Conservation (phyloP, 352 stramenopile genomes). For the Phytopythium boreale region DNA sequence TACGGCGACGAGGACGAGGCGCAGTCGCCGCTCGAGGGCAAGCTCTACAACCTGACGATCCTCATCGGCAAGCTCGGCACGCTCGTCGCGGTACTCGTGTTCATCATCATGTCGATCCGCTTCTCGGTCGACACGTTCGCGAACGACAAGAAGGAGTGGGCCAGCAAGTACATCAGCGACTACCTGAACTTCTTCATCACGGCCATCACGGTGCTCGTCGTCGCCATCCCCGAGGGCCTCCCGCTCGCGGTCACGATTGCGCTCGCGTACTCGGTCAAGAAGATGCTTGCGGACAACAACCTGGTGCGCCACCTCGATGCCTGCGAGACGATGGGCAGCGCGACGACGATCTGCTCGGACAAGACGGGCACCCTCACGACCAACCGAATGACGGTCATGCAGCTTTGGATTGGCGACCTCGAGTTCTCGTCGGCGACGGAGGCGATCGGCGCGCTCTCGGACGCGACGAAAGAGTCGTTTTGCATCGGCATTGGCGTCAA, state of each 20-base stretch:
- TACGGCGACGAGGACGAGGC: slow-evolving; percentile 47
- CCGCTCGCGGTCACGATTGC: slow-evolving; percentile 96
- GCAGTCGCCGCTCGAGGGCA: slow-evolving; percentile 79
- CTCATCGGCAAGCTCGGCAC: slow-evolving; percentile 85
- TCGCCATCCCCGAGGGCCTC: slow-evolving; percentile 97
- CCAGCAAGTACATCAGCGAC: slow-evolving; percentile 49
- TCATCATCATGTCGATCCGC: slow-evolving; percentile 73
- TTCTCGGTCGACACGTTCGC: slow-evolving; percentile 67
- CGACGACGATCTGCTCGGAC: slow-evolving; percentile 97
- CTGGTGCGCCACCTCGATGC: slow-evolving; percentile 85
- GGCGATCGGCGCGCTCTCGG: slow-evolving; percentile 51
- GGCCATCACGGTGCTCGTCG: slow-evolving; percentile 91
- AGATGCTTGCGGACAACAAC: slow-evolving; percentile 89
- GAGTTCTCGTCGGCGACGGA: slow-evolving; percentile 54
- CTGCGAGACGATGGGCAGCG: slow-evolving; percentile 93
- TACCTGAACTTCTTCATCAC: slow-evolving; percentile 88
- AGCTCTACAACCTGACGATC: slow-evolving; percentile 81
- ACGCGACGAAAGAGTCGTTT: slow-evolving; percentile 61
- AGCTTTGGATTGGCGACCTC: slow-evolving; percentile 70
- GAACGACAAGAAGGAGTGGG: slow-evolving; percentile 33
- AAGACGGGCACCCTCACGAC: slow-evolving; percentile 98
- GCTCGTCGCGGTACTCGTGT: slow-evolving; percentile 66
- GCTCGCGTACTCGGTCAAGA: slow-evolving; percentile 91
- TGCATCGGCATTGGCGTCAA: slow-evolving; percentile 70
- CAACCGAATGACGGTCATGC: slow-evolving; percentile 97